phyloP scores from a whole-genome alignment of 805 yeast genomes.

The Candida xyloterini region DNA sequence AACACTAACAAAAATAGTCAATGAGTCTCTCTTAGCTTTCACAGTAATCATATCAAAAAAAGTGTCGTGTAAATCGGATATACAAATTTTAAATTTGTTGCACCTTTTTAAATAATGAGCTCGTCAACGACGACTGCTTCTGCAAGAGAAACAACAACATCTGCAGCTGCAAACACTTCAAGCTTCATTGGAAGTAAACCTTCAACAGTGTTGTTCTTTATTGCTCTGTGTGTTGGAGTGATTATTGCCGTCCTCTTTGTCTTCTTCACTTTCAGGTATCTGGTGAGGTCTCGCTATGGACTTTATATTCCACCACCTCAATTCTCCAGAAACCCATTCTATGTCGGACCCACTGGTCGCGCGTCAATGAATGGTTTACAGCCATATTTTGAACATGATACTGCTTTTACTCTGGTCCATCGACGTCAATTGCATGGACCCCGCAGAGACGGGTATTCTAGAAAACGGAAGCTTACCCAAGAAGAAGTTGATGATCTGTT shows the following conservation, averaged over 20 bases:
- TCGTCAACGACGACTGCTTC: constrained; percentile 5
- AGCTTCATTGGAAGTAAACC: constrained; percentile 45
- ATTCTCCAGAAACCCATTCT: constrained; percentile 24
- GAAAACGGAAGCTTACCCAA: constrained; percentile 49
- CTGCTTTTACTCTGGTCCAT: constrained; percentile 8
- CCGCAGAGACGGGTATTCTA: constrained; percentile 36
- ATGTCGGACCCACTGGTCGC: constrained; percentile 24
- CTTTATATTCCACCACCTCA: constrained; percentile 41
- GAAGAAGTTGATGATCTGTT: constrained; percentile 60
- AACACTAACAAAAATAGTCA: constrained; percentile 33
- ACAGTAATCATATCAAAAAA: constrained; percentile 25
- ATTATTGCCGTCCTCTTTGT: constrained; percentile 53
- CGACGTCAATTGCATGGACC: constrained; percentile 8
- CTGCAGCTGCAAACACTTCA: constrained; percentile 5
- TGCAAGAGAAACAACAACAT: constrained; percentile 3
- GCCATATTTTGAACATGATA: constrained; percentile 25
- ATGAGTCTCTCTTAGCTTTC: constrained; percentile 34
- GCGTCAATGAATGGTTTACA: constrained; percentile 27
- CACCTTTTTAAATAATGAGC: constrained; percentile 6
- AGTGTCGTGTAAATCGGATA: too few relatives aligned
- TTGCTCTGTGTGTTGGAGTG: constrained; percentile 62
- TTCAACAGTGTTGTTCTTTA: constrained; percentile 59
- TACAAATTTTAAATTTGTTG: not conserved
- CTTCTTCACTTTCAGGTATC: constrained; percentile 59
- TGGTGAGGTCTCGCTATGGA: constrained; percentile 56